Percentiles rank a stretch among this genome's conserved stretches.
Evolutionary conservation across 768 basidiomycete species (phyloP).

Genomic region (Lepiota brunneoincarnata): DNA sequence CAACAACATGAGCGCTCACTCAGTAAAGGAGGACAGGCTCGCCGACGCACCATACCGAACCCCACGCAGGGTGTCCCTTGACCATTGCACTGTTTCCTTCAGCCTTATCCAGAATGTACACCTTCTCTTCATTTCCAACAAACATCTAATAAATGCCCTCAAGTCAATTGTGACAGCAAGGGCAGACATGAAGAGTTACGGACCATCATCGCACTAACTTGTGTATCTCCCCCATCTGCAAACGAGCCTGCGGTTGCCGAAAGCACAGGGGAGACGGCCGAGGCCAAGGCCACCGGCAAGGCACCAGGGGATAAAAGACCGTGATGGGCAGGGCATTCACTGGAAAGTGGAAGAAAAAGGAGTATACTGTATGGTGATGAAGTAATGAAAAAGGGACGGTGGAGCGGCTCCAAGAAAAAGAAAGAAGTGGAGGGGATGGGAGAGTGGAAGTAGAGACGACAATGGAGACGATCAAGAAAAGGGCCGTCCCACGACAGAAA

Average conservation of each 20-base stretch:
- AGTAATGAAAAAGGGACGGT: background rate
- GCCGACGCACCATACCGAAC: constrained; percentile 54
- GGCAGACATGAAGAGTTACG: background rate
- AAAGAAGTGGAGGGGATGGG: background rate
- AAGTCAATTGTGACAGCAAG: background rate
- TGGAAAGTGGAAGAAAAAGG: background rate
- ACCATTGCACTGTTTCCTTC: constrained; percentile 71
- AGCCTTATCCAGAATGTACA: constrained; percentile 89
- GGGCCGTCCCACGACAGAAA: constrained; percentile 1
- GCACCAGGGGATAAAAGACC: constrained; percentile 2
- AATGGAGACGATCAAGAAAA: constrained; percentile 7
- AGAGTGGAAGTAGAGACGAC: background rate
- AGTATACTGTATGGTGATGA: background rate
- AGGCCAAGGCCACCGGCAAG: constrained; percentile 8
- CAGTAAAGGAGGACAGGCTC: background rate
- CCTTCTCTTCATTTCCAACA: constrained; percentile 72
- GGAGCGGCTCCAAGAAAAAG: background rate
- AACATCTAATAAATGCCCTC: constrained; percentile 56
- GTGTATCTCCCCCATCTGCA: constrained; percentile 12
- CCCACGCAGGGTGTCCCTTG: constrained; percentile 73
- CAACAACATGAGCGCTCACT: background rate
- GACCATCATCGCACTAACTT: constrained; percentile 17
- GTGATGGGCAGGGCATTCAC: constrained; percentile 5
- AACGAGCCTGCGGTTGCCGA: constrained; percentile 13
- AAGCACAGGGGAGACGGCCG: constrained; percentile 7